Evolutionary conservation across 768 basidiomycete species (phyloP), one percentile per base, ranked within the genome.

Genomic region (Suillus fuscotomentosus): DNA sequence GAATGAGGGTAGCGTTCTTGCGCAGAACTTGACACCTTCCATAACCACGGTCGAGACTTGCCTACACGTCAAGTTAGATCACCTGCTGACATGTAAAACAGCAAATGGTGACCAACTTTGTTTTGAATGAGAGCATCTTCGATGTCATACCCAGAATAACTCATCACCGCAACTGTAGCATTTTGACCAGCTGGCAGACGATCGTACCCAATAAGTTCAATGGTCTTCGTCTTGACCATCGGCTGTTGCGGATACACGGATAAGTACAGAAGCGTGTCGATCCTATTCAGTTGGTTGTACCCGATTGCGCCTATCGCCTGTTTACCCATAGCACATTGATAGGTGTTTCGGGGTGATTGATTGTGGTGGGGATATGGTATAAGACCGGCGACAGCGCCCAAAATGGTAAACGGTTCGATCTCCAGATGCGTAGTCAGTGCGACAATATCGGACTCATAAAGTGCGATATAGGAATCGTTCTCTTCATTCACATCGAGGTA

Each of bases 281-380:
- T 99, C 53, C 97, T 87, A 73, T 95, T 94, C 68, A 98, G 87
- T 76, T 99, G 97, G 75, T 99, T 99, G 78, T 96, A 97, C 0
- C 90, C 97, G 66, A 99, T 99, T 14, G 96, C 96, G 24, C 97
- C 97, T 67, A 99, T 99, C 2, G 97, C 97, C 81, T 99, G 97
- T 81, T 99, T 99, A 62, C 97, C 97, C 97, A 99, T 99, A 62
- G 97, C 97, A 72, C 97, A 99, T 80, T 99, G 97, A 75, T 99
- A 99, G 11, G 97, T 99, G 72, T 99, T 99, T 62, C 97, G 91
- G 3, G 97, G 97, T 5, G 97, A 99, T 73, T 99, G 97, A 72
- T 99, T 99, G 76, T 99, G 97, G 74, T 99, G 97, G 2, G 97
- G 97, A 74, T 99, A 99, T 14, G 97, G 97, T 72, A 99, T 99